Conservation (phyloP, 1,139 yeast genomes). For the Yamadazyma triangularis region DNA sequence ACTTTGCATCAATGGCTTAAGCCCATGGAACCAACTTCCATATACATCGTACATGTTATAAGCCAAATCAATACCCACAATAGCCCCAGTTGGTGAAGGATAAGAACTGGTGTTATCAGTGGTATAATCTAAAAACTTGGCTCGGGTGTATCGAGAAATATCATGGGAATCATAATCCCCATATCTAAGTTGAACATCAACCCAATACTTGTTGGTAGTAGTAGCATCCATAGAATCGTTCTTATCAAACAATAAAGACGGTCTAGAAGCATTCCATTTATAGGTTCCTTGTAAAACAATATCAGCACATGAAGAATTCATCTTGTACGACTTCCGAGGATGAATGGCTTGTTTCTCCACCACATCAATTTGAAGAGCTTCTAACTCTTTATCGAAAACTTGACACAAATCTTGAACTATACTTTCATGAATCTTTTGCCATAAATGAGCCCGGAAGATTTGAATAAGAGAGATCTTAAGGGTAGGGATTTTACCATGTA, state of each 20-base stretch:
- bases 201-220: constrained; percentile 81
- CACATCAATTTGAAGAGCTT: constrained; percentile 73
- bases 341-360: constrained; percentile 93
- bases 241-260: constrained; percentile 68
- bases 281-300: constrained; percentile 70
- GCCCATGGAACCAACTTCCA: constrained; percentile 97
- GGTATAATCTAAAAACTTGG: constrained; percentile 90
- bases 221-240: constrained; percentile 47
- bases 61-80: constrained; percentile 89
- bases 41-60: constrained; percentile 95
- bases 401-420: constrained; percentile 91
- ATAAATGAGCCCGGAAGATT: constrained; percentile 93
- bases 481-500: constrained; percentile 98
- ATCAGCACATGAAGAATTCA: constrained; percentile 96
- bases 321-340: constrained; percentile 94
- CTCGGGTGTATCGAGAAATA: constrained; percentile 88
- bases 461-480: constrained; percentile 92
- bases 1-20: constrained; percentile 83
- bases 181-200: constrained; percentile 90
- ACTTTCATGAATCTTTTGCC: constrained; percentile 99
- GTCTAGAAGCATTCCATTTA: constrained; percentile 82
- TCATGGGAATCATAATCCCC: constrained; percentile 99
- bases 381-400: constrained; percentile 84
- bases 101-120: constrained; percentile 80
- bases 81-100: constrained; percentile 91